These are phyloP conservation scores for Lecanoromycetidae sp. DNA, from an alignment of 2,329 filamentous ascomycete genomes.

Conservation along the genomic window DNA sequence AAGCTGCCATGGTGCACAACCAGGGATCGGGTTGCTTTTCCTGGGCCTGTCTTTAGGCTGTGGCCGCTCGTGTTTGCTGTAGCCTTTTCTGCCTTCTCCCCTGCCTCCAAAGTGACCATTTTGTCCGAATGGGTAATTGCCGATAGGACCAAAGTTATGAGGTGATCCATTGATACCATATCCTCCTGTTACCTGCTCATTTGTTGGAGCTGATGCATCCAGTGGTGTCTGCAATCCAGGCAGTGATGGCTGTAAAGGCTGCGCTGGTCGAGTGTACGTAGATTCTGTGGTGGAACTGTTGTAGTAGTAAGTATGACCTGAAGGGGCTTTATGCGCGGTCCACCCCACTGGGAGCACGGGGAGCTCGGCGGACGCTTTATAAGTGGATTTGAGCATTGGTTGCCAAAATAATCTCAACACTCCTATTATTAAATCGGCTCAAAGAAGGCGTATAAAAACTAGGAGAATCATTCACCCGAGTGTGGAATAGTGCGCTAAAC, in stretches of 20 bases:
- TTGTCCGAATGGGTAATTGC: background rate
- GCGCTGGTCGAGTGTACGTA: conserved; percentile 67
- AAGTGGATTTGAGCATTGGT: conserved; percentile 64
- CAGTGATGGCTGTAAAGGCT: conserved; percentile 19
- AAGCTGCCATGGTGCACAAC: conserved; percentile 74
- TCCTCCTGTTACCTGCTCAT: too few relatives aligned
- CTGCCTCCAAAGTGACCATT: background rate
- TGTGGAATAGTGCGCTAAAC: too few relatives aligned
- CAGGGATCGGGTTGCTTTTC: conserved; percentile 65
- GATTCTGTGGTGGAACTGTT: conserved; percentile 71
- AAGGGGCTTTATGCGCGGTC: conserved; percentile 83
- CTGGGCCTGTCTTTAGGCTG: conserved; percentile 70
- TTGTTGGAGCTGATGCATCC: too few relatives aligned
- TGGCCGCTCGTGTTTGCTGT: conserved; percentile 36
- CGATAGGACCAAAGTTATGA: background rate
- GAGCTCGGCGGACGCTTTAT: conserved; percentile 41
- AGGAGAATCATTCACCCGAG: too few relatives aligned
- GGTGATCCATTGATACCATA: background rate
- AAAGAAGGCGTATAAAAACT: too few relatives aligned
- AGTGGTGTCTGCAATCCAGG: background rate
- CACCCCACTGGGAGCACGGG: conserved; percentile 65
- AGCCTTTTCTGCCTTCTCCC: background rate
- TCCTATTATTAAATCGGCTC: too few relatives aligned
- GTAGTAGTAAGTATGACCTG: conserved; percentile 80
- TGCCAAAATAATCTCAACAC: too few relatives aligned